phyloP scores from a whole-genome alignment of 2,329 filamentous ascomycete species.

The Zymoseptoria passerinii region DNA sequence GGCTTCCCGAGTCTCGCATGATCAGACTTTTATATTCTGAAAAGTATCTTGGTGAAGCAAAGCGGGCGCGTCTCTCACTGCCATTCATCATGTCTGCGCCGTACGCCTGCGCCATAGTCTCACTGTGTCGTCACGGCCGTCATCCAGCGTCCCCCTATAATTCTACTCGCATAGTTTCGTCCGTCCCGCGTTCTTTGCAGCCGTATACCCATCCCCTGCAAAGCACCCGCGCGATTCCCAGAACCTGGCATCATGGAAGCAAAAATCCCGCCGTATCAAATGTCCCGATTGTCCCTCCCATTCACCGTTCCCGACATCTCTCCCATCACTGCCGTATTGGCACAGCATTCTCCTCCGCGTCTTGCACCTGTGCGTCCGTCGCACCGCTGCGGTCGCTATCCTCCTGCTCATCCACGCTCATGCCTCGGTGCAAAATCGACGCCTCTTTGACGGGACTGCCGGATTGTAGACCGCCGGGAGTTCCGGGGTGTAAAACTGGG shows the following conservation, averaged over 20 bases:
- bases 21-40: neutral
- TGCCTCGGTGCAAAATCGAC: conserved; percentile 77
- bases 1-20: neutral
- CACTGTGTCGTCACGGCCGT: neutral
- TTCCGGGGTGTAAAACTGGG: conserved; percentile 33
- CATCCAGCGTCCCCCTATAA: neutral
- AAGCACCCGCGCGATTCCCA: neutral
- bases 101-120: neutral
- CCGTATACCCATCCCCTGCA: neutral
- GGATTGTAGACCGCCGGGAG: conserved; percentile 42
- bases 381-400: neutral
- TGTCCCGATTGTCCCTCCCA: neutral
- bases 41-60: neutral
- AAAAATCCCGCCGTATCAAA: neutral
- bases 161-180: neutral
- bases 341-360: neutral
- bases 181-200: neutral
- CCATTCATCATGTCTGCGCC: neutral
- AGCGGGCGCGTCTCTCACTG: neutral
- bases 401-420: conserved; percentile 57
- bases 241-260: neutral
- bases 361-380: neutral
- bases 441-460: conserved; percentile 85
- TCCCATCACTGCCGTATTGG: neutral
- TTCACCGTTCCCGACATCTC: neutral